A percentile compares a stretch with the other conserved stretches of the same genome.
These are phyloP conservation scores for Gynandropsis gynandra DNA, from an alignment of 345 rosid genomes.

Conservation along the genomic window DNA sequence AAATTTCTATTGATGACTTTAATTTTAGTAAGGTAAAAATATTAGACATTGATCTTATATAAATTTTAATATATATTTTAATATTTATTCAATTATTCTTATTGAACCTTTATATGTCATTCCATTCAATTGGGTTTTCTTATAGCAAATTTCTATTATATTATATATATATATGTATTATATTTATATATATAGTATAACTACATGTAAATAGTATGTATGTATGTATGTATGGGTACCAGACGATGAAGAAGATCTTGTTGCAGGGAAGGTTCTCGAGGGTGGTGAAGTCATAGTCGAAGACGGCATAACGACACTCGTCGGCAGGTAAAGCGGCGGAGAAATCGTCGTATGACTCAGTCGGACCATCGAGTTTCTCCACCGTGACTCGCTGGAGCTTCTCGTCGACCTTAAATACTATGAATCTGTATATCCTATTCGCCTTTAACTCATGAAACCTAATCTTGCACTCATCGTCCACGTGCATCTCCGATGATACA, in stretches of 20 bases:
- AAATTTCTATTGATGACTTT: too few species aligned
- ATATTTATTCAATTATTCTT: too few species aligned
- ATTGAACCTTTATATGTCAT: too few species aligned
- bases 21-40: too few species aligned
- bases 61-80: too few species aligned
- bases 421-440: conserved; percentile 44
- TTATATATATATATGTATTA: too few species aligned
- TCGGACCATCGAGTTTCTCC: conserved; percentile 38
- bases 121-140: too few species aligned
- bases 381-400: conserved; percentile 36
- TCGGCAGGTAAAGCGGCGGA: conserved; percentile 32
- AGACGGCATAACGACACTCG: conserved; percentile 64
- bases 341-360: conserved; percentile 37
- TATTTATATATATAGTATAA: too few species aligned
- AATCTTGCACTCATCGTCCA: conserved; percentile 44
- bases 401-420: conserved; percentile 51
- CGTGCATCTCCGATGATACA: conserved; percentile 52
- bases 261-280: conserved; percentile 47
- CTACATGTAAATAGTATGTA: too few species aligned
- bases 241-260: conserved; percentile 53
- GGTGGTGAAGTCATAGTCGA: conserved; percentile 47
- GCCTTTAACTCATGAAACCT: conserved; percentile 49
- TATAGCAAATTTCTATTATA: too few species aligned
- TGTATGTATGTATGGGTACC: conserved; percentile 21
- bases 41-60: too few species aligned